A percentile compares a stretch with the other conserved stretches of the same genome.
These are phyloP conservation scores for Saccharum officinarum DNA, from an alignment of 176 grass and related monocot species.

Conservation along the genomic window DNA sequence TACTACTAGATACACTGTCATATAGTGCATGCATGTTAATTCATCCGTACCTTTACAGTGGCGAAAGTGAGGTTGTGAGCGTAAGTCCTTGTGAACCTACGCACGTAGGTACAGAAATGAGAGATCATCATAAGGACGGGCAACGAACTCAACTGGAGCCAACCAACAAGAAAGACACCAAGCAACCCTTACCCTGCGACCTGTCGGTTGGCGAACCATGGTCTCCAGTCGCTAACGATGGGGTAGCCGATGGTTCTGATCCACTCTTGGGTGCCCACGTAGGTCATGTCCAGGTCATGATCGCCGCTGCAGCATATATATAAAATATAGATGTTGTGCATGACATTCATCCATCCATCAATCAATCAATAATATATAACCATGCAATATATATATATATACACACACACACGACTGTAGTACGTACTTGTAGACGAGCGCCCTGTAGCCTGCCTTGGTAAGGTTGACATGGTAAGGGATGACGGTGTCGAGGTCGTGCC, in stretches of 20 bases:
- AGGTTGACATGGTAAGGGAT: slow-evolving; percentile 49
- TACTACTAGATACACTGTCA: not conserved
- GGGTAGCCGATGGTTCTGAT: slow-evolving; percentile 48
- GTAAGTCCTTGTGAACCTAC: slow-evolving; percentile 57
- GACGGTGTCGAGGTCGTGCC: slow-evolving; percentile 40
- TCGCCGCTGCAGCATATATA: slow-evolving; percentile 28
- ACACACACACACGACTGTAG: no score
- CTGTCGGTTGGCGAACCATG: slow-evolving; percentile 53
- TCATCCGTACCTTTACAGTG: slow-evolving; percentile 59
- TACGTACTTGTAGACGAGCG: slow-evolving; percentile 61
- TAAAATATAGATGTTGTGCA: no score
- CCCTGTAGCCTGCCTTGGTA: slow-evolving; percentile 54
- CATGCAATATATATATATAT: no score
- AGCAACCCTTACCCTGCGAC: slow-evolving; percentile 40
- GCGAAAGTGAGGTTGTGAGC: slow-evolving; percentile 81
- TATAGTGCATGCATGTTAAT: not conserved
- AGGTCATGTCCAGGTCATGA: slow-evolving; percentile 50
- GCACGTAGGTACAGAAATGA: not conserved
- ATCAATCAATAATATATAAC: no score
- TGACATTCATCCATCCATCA: no score
- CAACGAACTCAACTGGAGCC: not conserved
- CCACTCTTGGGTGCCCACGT: slow-evolving; percentile 53
- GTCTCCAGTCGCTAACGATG: slow-evolving; percentile 45
- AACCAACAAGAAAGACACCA: not conserved
- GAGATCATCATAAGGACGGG: not conserved